Base-by-base conservation (phyloP, 2,329 filamentous ascomycete genomes). In the Colletotrichum sojae region DNA sequence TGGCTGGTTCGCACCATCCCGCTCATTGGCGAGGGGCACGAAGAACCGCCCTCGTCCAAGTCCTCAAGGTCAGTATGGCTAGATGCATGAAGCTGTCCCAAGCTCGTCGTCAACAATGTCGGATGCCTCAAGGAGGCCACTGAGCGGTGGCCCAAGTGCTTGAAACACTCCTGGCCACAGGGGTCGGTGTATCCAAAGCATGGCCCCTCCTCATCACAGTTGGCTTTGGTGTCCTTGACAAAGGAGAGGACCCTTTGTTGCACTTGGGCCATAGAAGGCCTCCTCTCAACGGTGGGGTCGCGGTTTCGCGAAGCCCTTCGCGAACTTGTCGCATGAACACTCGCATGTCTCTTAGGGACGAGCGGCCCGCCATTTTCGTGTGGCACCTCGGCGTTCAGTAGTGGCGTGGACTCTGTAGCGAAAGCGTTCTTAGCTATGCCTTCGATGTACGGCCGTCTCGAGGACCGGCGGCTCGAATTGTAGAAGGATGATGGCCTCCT, bases 181-280 rank as follows among this genome's bases (percentile, higher is more conserved):
- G 89, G 89, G 72, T 91, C 90, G 2, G 88, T 84, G 75, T 89
- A 92, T 64, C 90, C 90, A 73, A 83, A 91, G 75, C 89, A 92
- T 2, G 87, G 86, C 0, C 89, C 89, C 18, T 79, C 77, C 72
- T 88, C 86, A 70, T 91, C 89, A 73, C 89, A 91, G 73, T 90
- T 88, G 40, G 83, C 75, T 76, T 91, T 91, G 22, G 85, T 89
- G 73, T 91, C 89, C 75, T 86, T 89, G 70, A 91, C 86, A 76
- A 91, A 91, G 52, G 89, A 91, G 78, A 90, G 79, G 46, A 91
- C 86, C 22, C 87, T 83, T 66, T 85, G 84, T 51, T 85, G 85
- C 45, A 91, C 82, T 67, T 86, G 79, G 8, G 83, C 73, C 77
- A 90, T 86, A 5, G 89, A 90, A 2, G 85, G 84, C 25, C 87